These are phyloP conservation scores for Paramecium bursaria DNA, from an alignment of 73 alveolate genomes.

Conservation along the genomic window DNA sequence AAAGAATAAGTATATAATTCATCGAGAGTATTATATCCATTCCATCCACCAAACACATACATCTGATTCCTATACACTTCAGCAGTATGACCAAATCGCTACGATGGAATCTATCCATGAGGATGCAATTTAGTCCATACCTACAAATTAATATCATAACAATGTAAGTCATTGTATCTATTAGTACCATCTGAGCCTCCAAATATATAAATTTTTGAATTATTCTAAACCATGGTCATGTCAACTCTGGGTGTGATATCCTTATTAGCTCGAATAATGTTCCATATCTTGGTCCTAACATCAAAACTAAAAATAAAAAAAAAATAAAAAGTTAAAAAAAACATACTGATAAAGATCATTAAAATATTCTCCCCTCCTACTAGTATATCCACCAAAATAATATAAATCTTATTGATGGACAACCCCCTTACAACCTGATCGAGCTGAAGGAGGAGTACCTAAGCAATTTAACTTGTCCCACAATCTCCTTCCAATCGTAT, in stretches of 20 bases:
- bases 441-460: conserved; percentile 29
- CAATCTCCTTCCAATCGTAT: background rate
- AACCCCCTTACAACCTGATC: conserved; percentile 61
- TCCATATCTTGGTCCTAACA: conserved; percentile 9
- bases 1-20: conserved; percentile 53
- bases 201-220: conserved; percentile 37
- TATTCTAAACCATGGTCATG: conserved; percentile 33
- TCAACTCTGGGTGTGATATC: conserved; percentile 54
- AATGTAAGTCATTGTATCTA: conserved; percentile 49
- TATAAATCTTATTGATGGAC: conserved; percentile 19
- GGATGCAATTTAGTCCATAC: conserved; percentile 20
- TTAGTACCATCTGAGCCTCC: conserved; percentile 55
- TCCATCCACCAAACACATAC: conserved; percentile 64
- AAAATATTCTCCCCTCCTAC: conserved; percentile 48
- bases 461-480: conserved; percentile 11
- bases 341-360: conserved; percentile 37
- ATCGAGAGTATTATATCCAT: conserved; percentile 50
- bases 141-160: conserved; percentile 10
- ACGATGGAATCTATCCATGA: conserved; percentile 51
- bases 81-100: conserved; percentile 61
- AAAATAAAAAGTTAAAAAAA: too few relatives aligned
- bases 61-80: conserved; percentile 52
- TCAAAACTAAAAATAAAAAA: too few relatives aligned
- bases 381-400: conserved; percentile 60
- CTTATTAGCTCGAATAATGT: background rate